These are phyloP conservation scores for Leishmania major DNA, from an alignment of 208 protist species.

Conservation along the genomic window DNA sequence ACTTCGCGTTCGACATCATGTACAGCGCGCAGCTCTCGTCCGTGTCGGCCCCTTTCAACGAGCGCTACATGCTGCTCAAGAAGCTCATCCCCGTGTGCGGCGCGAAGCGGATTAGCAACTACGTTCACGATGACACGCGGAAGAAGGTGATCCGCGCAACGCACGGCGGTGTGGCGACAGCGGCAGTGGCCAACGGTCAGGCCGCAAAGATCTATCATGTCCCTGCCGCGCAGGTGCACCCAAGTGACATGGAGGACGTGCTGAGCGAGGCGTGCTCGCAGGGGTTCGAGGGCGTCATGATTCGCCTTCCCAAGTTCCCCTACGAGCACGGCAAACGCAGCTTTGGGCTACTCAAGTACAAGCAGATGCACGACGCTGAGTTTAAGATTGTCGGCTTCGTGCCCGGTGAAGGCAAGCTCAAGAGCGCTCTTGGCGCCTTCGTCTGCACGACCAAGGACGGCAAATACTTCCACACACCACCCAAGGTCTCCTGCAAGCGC, in stretches of 20 bases:
- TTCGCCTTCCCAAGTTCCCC: slow-evolving; percentile 79
- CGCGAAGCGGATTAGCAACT: slow-evolving; percentile 85
- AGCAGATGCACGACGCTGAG: slow-evolving; percentile 91
- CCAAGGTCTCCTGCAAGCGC: slow-evolving; percentile 62
- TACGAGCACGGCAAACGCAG: slow-evolving; percentile 92
- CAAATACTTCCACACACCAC: slow-evolving; percentile 73
- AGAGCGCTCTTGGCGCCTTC: slow-evolving; percentile 83
- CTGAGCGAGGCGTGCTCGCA: slow-evolving; percentile 82
- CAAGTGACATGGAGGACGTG: slow-evolving; percentile 82
- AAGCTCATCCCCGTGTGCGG: slow-evolving; percentile 77
- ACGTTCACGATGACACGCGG: slow-evolving; percentile 78
- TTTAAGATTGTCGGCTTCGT: slow-evolving; percentile 87
- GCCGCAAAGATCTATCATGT: slow-evolving; percentile 79
- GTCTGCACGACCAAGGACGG: slow-evolving; percentile 85
- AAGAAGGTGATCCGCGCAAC: slow-evolving; percentile 72
- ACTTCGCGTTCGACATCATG: slow-evolving; percentile 92
- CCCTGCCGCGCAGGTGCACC: slow-evolving; percentile 70
- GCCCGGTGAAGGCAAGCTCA: slow-evolving; percentile 85
- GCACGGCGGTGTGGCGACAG: slow-evolving; percentile 5
- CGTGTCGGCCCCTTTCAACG: slow-evolving; percentile 61
- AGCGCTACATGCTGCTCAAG: slow-evolving; percentile 84
- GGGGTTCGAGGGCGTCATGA: slow-evolving; percentile 91
- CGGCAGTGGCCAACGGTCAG: slow-evolving; percentile 19
- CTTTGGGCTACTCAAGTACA: slow-evolving; percentile 91
- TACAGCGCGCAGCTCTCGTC: slow-evolving; percentile 64